Evolutionary conservation across 148 eudicot genomes (phyloP), one percentile per base, ranked within the genome.

Genomic region (Amaranthus cruentus): DNA sequence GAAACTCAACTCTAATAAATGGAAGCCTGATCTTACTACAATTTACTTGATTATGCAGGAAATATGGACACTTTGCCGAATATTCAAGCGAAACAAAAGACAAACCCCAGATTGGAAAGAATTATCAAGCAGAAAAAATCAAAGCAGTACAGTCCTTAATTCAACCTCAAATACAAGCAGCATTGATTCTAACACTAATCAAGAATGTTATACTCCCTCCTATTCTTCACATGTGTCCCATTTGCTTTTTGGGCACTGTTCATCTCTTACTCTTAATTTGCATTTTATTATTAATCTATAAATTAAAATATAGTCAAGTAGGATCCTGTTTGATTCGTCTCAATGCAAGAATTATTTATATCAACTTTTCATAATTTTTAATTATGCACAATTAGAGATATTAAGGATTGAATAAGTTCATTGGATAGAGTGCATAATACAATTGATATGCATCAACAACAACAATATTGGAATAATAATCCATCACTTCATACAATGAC

Each of bases 41-140:
- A 47, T 49, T 7, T 18, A 11, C 7, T 38, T 44, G 10, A 38
- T 57, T 10, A 47, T 55, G 73, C 98, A 94, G 98, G 98, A 94
- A 80, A 91, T 94, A 66, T 94, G 98, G 98, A 94, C 98, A n/a
- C 80, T 94, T 0, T 94, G 98, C 70, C 78, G 98, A 73, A 91
- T 94, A 58, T 75, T 94, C 64, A 91, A 89, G 80, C 74, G 96
- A 77, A 81, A 70, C 68, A 85, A 67, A 63, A 88, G 83, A 77
- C 78, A 83, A 53, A 63, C 76, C 14, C 82, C 96, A 10, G 97
- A 87, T 48, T 89, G 90, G 96, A 87, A 79, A 81, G 90, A 85
- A 58, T 6, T 80, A 56, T 66, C 85, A 12, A 48, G 78, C 59
- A 84, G 75, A 69, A 81, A 70, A 60, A 79, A 67, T 28, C 38